Base-by-base conservation (phyloP, 2,329 filamentous ascomycete genomes). In the Paecilomyces sp. region DNA sequence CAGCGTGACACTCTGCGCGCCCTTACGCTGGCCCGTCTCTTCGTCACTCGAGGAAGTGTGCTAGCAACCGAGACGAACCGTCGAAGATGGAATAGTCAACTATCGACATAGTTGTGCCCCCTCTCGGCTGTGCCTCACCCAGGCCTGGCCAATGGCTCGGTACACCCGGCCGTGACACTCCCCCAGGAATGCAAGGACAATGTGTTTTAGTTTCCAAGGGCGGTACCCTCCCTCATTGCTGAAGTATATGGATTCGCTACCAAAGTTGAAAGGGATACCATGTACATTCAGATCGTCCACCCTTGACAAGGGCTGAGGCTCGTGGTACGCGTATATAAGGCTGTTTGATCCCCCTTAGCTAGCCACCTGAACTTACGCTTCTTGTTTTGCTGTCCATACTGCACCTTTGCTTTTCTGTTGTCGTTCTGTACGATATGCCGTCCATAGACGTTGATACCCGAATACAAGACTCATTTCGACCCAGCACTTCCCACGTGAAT, bases 111-210 rank as follows among this genome's bases (percentile, higher is more conserved):
- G 66, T 66, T 63, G 59, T 66, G 64, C 60, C 58, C 66, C 66
- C 31, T 68, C 65, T 69, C 68, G 66, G 62, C 65, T 61, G 63
- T 57, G 59, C 59, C 51, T 60, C 61, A 64, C 56, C 58, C 60
- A 58, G 60, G 60, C 59, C 62, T 30, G 62, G 53, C 71, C 71
- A 73, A 73, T 72, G 60, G 64, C 56, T 30, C 18, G 33, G 36
- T 15, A 57, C 31, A 41, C 57, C 59, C 55, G 60, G 58, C 58
- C 58, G 65, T 66, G 64, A 67, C 62, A 65, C 65, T 68, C 62
- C 63, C 61, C 66, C 67, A 65, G 71, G 71, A 69, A 75, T 75
- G 73, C 72, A 75, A 75, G 73, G 73, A 74, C 61, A 56, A 61
- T 62, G 59, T 61, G 63, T 65, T 47, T 62, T 61, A 64, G 61